phyloP scores from a whole-genome alignment of 169 alveolate species.

The Eimeria acervulina region DNA sequence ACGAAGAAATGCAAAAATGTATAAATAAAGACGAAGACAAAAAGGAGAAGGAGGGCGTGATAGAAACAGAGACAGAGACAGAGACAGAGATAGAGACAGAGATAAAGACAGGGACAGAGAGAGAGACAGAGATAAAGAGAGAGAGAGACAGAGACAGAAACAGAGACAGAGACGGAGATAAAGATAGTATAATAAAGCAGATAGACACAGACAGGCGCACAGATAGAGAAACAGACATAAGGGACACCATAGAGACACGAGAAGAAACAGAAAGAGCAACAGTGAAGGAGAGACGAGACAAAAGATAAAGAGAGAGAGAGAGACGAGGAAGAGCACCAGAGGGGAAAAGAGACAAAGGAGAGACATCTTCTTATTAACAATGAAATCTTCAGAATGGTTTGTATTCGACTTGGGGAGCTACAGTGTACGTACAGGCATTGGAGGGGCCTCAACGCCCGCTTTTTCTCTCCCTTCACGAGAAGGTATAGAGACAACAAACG shows the following conservation, averaged over 20 bases:
- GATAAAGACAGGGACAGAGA: too few relatives aligned
- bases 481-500: neutral
- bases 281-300: neutral
- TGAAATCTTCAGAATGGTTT: neutral
- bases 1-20: neutral
- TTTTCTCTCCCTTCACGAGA: neutral
- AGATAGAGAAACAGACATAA: neutral
- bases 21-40: neutral
- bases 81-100: too few relatives aligned
- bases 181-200: neutral
- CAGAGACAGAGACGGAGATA: neutral
- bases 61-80: too few relatives aligned
- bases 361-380: neutral
- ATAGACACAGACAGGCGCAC: neutral
- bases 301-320: neutral
- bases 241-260: neutral
- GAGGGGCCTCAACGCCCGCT: neutral
- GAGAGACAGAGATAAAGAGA: too few relatives aligned
- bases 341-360: neutral
- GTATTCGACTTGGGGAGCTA: constrained; percentile 7
- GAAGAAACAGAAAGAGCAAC: neutral
- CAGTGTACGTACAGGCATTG: neutral
- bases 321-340: too few relatives aligned
- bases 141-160: too few relatives aligned
- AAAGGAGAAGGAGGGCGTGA: neutral